Evolutionary conservation across 176 grass and related monocot species (phyloP), one percentile per base, ranked within the genome.

Genomic region (Oryza meyeriana): DNA sequence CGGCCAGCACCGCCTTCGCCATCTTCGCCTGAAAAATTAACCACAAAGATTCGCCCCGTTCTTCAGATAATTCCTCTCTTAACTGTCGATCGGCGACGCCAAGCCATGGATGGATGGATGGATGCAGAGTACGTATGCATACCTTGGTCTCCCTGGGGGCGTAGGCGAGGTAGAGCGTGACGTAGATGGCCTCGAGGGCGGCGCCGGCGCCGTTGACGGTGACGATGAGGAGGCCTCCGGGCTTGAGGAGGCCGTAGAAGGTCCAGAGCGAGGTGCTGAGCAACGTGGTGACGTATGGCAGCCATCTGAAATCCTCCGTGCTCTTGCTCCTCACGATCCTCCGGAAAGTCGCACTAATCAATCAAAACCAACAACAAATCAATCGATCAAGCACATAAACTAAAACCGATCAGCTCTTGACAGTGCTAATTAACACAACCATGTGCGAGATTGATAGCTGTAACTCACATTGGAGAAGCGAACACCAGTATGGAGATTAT

Each of bases 401-500:
- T 4, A 38, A 1, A 5, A 10, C 10, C 35, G 12, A 26, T 28
- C 48, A 85, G 65, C 75, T 63, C 57, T 62, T 1, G 52, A 39
- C 8, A 27, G 35, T 18, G 9, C 9, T 20, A 16, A 12, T 10
- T 9, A 35, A 33, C 38, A 67, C 10, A 50, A 5, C 29, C 26
- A 28, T 17, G 6, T 61, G 68, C 1, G 8, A 12, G 40, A 27
- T 32, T 7, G 40, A 3, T 64, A 29, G 18, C 4, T 66, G 72
- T 4, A 84, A 85, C 91, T 91, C 45, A 89, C 91, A 97, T 85
- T 65, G 94, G 94, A 16, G 91, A 97, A 0, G 91, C 66, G 78
- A 97, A 97, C 26, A 97, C 94, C 20, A 97, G 84, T 25, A 97
- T 87, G 32, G 94, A 97, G 82, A 97, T 89, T 30, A 97, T 29